Evolutionary conservation across 2,329 filamentous ascomycete genomes (phyloP).

Genomic region (Alternaria burnsii): DNA sequence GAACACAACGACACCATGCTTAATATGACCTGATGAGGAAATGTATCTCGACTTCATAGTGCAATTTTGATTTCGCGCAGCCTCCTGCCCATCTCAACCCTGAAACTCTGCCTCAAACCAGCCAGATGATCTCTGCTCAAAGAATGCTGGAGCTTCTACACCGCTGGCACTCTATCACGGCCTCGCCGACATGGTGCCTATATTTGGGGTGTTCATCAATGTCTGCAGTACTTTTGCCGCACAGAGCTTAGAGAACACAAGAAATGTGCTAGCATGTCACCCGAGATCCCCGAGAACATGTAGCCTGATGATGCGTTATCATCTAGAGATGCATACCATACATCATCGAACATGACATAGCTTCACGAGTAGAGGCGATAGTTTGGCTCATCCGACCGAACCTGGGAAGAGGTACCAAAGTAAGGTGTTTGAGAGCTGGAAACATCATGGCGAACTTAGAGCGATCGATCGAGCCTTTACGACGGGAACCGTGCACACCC

Average conservation of each 20-base stretch:
- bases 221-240: conserved; percentile 3
- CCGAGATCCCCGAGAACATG: neutral
- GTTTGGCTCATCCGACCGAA: neutral
- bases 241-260: neutral
- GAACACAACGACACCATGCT: neutral
- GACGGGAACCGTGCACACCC: conserved; percentile 1
- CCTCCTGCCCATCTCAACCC: neutral
- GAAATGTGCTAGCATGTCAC: conserved; percentile 3
- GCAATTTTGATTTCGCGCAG: neutral
- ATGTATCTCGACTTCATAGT: neutral
- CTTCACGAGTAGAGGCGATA: neutral
- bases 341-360: neutral
- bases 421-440: neutral
- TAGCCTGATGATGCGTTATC: neutral
- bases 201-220: conserved; percentile 1
- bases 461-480: conserved; percentile 5
- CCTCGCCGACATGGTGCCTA: neutral
- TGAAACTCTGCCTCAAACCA: neutral
- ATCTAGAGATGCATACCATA: neutral
- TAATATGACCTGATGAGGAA: neutral
- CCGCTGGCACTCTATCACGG: neutral
- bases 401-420: conserved; percentile 1
- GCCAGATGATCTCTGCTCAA: neutral
- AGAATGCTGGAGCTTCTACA: neutral
- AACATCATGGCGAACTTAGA: conserved; percentile 4